Evolutionary conservation across 257 asterid genomes (phyloP).

Genomic region (Forsythia viridissima): DNA sequence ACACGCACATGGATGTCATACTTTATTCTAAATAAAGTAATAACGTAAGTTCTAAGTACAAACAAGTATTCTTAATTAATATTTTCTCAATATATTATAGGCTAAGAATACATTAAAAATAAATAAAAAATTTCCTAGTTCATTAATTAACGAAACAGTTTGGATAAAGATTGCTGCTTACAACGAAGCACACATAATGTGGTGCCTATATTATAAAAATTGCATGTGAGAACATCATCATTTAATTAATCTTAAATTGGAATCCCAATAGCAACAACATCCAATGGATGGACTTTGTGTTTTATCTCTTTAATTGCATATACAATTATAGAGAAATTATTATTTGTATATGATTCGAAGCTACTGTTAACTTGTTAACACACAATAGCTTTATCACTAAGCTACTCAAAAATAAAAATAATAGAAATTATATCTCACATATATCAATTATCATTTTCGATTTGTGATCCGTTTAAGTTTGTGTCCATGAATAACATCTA

Average conservation of each 20-base stretch:
- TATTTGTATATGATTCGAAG: no score
- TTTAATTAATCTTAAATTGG: constrained; percentile 17
- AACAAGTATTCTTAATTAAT: neutral
- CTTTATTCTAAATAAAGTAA: no score
- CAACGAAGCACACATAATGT: constrained; percentile 16
- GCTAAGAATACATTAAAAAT: no score
- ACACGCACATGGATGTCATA: neutral
- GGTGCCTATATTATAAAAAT: constrained; percentile 7
- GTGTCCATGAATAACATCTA: no score
- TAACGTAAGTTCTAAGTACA: neutral
- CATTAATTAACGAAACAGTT: neutral
- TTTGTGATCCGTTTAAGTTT: no score
- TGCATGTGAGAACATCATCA: constrained; percentile 10
- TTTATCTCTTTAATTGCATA: neutral
- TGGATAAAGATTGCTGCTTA: constrained; percentile 14
- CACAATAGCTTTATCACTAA: no score
- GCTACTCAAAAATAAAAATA: no score
- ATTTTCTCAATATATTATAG: neutral
- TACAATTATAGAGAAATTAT: no score
- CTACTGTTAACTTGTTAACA: no score
- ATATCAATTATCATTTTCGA: no score
- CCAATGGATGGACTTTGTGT: neutral
- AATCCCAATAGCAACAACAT: constrained; percentile 1
- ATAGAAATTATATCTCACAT: no score
- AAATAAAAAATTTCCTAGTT: neutral